Percentiles rank a stretch among this genome's conserved stretches.
Conservation (phyloP, 176 grass and related monocot genomes). For the Areca catechu region DNA sequence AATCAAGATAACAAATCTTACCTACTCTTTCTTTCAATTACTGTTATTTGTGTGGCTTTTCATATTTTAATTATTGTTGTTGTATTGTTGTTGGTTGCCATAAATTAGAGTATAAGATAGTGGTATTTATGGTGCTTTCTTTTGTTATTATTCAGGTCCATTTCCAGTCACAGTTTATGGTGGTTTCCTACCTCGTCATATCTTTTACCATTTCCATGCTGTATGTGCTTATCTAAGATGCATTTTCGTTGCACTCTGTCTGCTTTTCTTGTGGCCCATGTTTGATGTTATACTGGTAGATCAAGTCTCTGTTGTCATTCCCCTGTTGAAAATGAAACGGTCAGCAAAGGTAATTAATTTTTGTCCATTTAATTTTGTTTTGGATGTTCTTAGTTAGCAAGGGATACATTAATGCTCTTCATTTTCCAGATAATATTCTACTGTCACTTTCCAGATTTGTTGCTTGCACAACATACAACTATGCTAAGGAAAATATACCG, state of each 20-base stretch:
- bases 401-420: not conserved
- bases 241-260: constrained; percentile 74
- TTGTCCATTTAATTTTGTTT: too few relatives aligned
- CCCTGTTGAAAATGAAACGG: constrained; percentile 56
- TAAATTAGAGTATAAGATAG: too few relatives aligned
- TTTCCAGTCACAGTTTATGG: constrained; percentile 83
- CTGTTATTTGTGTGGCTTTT: too few relatives aligned
- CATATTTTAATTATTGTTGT: too few relatives aligned
- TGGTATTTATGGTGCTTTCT: too few relatives aligned
- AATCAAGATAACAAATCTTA: too few relatives aligned
- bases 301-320: constrained; percentile 64
- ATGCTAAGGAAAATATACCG: constrained; percentile 73
- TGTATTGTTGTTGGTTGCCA: too few relatives aligned
- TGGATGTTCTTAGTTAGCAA: not conserved
- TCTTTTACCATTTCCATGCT: constrained; percentile 83
- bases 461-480: constrained; percentile 88
- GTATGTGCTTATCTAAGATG: constrained; percentile 87
- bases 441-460: constrained; percentile 95
- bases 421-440: constrained; percentile 61
- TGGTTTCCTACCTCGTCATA: constrained; percentile 78
- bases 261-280: constrained; percentile 62
- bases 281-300: constrained; percentile 82
- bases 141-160: constrained; percentile 27
- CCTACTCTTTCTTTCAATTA: too few relatives aligned
- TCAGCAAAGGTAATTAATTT: constrained; percentile 50